A percentile compares a stretch with the other conserved stretches of the same genome.
Conservation (phyloP, 768 basidiomycete genomes). For the Leccinum imitatum region DNA sequence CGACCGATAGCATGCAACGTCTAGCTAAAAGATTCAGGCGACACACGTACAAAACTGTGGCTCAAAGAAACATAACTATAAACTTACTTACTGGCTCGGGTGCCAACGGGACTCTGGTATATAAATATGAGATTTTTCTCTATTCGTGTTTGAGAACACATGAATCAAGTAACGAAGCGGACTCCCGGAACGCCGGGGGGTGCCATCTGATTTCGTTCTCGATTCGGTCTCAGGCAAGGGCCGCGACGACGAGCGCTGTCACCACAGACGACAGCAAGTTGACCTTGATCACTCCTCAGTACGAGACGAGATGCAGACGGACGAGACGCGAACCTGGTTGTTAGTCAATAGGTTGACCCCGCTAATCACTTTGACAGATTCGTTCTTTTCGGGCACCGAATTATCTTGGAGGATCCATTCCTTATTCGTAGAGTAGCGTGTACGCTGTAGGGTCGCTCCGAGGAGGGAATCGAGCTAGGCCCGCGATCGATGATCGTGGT, state of each 20-base stretch:
- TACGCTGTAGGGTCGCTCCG: constrained; percentile 84
- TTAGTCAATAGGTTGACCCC: constrained; percentile 76
- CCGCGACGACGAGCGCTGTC: constrained; percentile 38
- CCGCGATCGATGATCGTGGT: constrained; percentile 1
- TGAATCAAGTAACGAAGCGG: neutral
- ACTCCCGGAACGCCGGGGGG: neutral
- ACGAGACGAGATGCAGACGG: neutral
- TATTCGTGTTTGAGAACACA: constrained; percentile 2
- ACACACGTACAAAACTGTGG: no score
- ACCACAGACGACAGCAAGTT: constrained; percentile 45
- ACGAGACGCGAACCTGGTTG: constrained; percentile 56
- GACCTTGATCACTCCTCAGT: constrained; percentile 32
- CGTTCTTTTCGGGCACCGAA: constrained; percentile 32
- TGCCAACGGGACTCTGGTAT: neutral
- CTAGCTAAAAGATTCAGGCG: no score
- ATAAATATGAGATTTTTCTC: neutral
- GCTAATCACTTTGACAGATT: constrained; percentile 55
- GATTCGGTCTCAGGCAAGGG: constrained; percentile 29
- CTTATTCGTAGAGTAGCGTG: constrained; percentile 63
- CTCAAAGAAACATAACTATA: neutral
- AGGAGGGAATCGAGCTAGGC: constrained; percentile 78
- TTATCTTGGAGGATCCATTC: constrained; percentile 66
- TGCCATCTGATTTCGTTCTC: neutral
- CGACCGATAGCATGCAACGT: no score
- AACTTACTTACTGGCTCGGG: neutral